These are phyloP conservation scores for Elaphomyces granulatus DNA, from an alignment of 495 filamentous ascomycete genomes.

Conservation along the genomic window DNA sequence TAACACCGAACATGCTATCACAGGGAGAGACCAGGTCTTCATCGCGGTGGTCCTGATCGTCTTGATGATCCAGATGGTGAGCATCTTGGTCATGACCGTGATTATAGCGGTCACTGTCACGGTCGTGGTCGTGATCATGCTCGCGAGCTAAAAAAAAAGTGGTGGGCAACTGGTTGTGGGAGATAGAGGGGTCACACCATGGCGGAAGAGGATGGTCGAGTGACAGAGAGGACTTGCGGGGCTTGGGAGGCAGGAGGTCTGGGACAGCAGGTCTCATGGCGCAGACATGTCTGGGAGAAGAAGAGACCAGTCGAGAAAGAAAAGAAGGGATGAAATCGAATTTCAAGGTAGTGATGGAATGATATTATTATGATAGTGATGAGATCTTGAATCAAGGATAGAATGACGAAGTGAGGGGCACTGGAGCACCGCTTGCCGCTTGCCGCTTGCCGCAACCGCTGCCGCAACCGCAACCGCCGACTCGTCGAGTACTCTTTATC, in stretches of 20 bases:
- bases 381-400: slow-evolving; percentile 6
- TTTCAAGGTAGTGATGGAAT: too few species aligned
- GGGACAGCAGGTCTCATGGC: slow-evolving; percentile 30
- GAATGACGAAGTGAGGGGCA: slow-evolving; percentile 1
- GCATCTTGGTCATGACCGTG: slow-evolving; percentile 7
- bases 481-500: too few species aligned
- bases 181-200: too few species aligned
- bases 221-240: slow-evolving; percentile 25
- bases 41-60: background rate
- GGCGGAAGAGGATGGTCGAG: slow-evolving; percentile 16
- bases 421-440: too few species aligned
- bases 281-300: slow-evolving; percentile 5
- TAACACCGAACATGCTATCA: slow-evolving; percentile 45
- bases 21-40: slow-evolving; percentile 8
- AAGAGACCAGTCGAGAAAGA: too few species aligned
- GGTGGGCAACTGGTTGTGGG: slow-evolving; percentile 30
- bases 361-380: too few species aligned
- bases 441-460: too few species aligned
- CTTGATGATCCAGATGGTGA: too few species aligned
- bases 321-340: too few species aligned
- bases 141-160: slow-evolving; percentile 36
- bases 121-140: too few species aligned
- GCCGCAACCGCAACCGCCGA: too few species aligned
- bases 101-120: background rate
- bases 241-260: slow-evolving; percentile 16